These are phyloP conservation scores for Mucor plumbeus DNA, from an alignment of 371 early-diverging fungal genomes.

Conservation along the genomic window DNA sequence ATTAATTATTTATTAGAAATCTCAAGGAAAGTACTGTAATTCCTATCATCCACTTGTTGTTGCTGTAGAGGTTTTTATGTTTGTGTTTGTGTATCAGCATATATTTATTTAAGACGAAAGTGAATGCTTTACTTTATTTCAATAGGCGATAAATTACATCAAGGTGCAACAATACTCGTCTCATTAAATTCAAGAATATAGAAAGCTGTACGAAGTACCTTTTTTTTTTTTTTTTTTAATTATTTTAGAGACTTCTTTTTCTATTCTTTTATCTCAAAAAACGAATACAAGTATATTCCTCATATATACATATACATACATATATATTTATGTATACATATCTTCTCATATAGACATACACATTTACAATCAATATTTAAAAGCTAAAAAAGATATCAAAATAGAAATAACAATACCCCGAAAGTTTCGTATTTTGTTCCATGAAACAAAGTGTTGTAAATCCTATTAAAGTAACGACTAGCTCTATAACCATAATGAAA, in stretches of 20 bases:
- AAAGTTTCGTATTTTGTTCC: neutral
- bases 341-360: no score
- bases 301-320: no score
- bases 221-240: neutral
- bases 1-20: neutral
- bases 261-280: neutral
- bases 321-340: no score
- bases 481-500: slow-evolving; percentile 4
- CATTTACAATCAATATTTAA: no score
- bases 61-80: neutral
- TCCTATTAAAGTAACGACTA: slow-evolving; percentile 9
- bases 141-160: slow-evolving; percentile 1
- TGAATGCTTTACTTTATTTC: neutral
- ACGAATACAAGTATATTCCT: no score
- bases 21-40: no score
- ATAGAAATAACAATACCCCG: neutral
- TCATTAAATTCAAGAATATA: neutral
- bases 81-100: neutral
- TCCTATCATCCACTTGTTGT: neutral
- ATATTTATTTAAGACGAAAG: neutral
- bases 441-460: slow-evolving; percentile 8
- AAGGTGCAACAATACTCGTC: neutral
- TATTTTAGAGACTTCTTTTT: neutral
- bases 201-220: neutral
- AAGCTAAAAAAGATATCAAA: no score